Conservation (phyloP, 352 stramenopile genomes). For the Nothophytophthora sp. region DNA sequence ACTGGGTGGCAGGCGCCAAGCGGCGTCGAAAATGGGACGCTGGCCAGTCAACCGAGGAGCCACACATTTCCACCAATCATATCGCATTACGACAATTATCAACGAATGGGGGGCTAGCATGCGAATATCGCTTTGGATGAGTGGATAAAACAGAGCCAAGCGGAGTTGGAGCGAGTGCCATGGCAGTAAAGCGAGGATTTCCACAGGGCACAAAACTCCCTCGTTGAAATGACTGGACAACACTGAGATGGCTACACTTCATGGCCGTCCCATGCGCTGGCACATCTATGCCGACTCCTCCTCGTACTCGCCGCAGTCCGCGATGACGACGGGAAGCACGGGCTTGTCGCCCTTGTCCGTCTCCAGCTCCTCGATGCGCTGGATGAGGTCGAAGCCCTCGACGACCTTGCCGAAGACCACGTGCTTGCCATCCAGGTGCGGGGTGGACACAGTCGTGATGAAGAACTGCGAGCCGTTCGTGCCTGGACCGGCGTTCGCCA, state of each 20-base stretch:
- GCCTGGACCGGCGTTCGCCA: slow-evolving; percentile 96
- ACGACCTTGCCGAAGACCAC: slow-evolving; percentile 97
- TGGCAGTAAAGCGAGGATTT: neutral
- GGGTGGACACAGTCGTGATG: slow-evolving; percentile 93
- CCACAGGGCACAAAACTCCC: neutral
- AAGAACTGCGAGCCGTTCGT: slow-evolving; percentile 99
- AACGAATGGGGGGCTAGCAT: neutral
- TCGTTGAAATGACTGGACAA: neutral
- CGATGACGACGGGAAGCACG: slow-evolving; percentile 91
- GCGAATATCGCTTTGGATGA: neutral
- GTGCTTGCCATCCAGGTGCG: slow-evolving; percentile 98
- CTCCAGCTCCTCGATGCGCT: slow-evolving; percentile 91
- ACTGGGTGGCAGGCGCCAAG: slow-evolving; percentile 28
- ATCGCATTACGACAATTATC: neutral
- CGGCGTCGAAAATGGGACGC: slow-evolving; percentile 21
- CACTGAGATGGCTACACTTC: slow-evolving; percentile 28
- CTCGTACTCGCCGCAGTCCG: slow-evolving; percentile 94
- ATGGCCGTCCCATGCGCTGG: neutral
- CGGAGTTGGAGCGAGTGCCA: slow-evolving; percentile 10
- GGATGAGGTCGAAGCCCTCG: slow-evolving; percentile 91
- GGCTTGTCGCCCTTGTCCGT: slow-evolving; percentile 94
- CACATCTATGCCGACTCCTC: slow-evolving; percentile 5
- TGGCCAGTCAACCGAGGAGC: slow-evolving; percentile 31
- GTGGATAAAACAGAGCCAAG: slow-evolving; percentile 13
- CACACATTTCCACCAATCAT: slow-evolving; percentile 37